Evolutionary conservation across 805 yeast genomes (phyloP).

Genomic region (Kodamaea sagamina): DNA sequence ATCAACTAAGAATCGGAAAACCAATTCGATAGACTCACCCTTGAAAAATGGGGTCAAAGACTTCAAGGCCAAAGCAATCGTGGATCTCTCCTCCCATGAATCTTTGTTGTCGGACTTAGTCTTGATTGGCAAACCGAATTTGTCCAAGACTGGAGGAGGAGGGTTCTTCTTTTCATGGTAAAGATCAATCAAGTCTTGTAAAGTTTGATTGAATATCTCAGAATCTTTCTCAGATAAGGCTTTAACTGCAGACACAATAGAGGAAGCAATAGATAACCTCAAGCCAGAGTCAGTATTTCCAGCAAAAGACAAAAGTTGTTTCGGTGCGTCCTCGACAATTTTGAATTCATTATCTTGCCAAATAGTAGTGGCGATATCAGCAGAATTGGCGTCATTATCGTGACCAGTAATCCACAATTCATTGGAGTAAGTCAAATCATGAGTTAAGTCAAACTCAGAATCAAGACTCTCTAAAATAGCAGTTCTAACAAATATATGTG

Average conservation of each 20-base stretch:
- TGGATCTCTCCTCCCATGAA: conserved; percentile 82
- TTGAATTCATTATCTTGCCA: conserved; percentile 77
- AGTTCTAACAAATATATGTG: conserved; percentile 71
- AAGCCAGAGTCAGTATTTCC: conserved; percentile 63
- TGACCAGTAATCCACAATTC: conserved; percentile 80
- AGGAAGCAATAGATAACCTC: conserved; percentile 69
- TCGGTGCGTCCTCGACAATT: conserved; percentile 48
- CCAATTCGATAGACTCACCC: conserved; percentile 45
- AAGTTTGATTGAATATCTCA: conserved; percentile 30
- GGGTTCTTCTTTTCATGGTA: conserved; percentile 66
- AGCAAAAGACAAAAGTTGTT: conserved; percentile 50
- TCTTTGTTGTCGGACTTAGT: conserved; percentile 64
- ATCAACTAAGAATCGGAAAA: conserved; percentile 65
- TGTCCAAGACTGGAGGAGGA: conserved; percentile 75
- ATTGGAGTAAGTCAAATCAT: conserved; percentile 49
- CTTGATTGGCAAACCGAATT: conserved; percentile 74
- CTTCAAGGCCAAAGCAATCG: conserved; percentile 69
- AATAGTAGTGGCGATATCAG: conserved; percentile 71
- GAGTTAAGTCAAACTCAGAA: conserved; percentile 69
- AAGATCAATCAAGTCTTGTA: conserved; percentile 52
- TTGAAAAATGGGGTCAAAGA: conserved; percentile 52
- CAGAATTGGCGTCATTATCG: conserved; percentile 65
- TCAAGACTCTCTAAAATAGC: conserved; percentile 83
- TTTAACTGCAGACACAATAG: conserved; percentile 61
- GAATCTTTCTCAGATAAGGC: conserved; percentile 26